Evolutionary conservation across 2,329 filamentous ascomycete genomes (phyloP), one percentile per base, ranked within the genome.

Genomic region (Botryotinia globosa): DNA sequence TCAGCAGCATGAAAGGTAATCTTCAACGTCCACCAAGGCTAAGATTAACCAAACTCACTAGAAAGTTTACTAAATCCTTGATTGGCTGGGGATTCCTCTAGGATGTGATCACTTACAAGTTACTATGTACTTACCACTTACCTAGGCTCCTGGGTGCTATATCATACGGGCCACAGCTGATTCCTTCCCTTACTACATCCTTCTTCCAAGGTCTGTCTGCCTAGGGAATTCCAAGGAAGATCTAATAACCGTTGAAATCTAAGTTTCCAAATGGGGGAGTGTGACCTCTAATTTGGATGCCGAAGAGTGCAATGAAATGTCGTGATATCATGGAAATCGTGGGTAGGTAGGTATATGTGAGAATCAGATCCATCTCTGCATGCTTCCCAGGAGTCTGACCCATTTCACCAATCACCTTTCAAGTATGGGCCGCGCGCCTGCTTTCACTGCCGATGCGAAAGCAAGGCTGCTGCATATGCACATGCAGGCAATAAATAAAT

Each of bases 371-470:
- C 25, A n/a, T 39, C 25, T 42, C 37, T 62, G 37, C 59, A 63
- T 51, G 32, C 37, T 29, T 9, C 34, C 32, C n/a, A 51, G 64
- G 64, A 66, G 12, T 20, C 12, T 18, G 64, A 54, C 22, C 32
- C 3, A 37, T 12, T 25, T 14, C 16, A 34, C n/a, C 64, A 66
- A 66, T 66, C 45, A 39, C 9, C 25, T 44, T 44, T 44, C 39
- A 29, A 6, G 61, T 44, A 44, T 44, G 61, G 61, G 16, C n/a
- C 45, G 45, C 64, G 45, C 64, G 64, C 64, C 64, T 66, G 45
- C 64, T 39, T 67, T 54, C 64, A 67, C 64, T 67, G 64, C 64
- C 64, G 64, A 54, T 54, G 64, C 45, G 45, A 67, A 67, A 39
- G 64, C 64, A 67, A 67, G 64, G 64, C 64, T 67, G 14, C 45